phyloP scores from a whole-genome alignment of 2,329 filamentous ascomycete species.

The Phyllosticta citrichinensis region DNA sequence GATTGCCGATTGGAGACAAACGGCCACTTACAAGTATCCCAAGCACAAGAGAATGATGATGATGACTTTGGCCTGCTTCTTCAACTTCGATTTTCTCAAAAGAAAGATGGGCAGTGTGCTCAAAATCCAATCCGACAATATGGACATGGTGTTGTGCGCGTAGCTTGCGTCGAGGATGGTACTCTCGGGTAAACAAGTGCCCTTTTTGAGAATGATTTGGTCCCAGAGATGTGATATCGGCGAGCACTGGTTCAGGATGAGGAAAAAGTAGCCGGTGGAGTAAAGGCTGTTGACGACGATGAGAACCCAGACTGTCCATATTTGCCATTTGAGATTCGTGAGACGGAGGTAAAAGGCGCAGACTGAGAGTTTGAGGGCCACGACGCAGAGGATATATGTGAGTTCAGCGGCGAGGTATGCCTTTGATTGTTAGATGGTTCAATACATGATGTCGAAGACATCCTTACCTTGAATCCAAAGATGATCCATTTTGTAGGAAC shows the following conservation, averaged over 20 bases:
- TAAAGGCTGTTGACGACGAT: background rate
- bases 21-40: background rate
- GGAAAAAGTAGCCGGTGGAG: constrained; percentile 1
- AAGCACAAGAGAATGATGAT: background rate
- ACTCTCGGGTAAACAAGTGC: background rate
- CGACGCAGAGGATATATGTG: background rate
- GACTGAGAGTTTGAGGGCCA: constrained; percentile 1
- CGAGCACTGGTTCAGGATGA: constrained; percentile 2
- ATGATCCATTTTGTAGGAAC: background rate
- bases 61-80: background rate
- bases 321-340: constrained; percentile 1
- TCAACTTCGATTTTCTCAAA: constrained; percentile 1
- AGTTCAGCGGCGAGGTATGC: constrained; percentile 1
- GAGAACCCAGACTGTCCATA: background rate
- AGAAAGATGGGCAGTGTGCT: constrained; percentile 1
- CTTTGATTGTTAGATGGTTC: background rate
- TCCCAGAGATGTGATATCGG: background rate
- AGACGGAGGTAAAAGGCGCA: background rate
- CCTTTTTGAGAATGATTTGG: background rate
- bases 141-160: constrained; percentile 3
- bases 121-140: constrained; percentile 3
- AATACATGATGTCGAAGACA: background rate
- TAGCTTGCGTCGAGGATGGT: constrained; percentile 1
- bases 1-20: background rate
- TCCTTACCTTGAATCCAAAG: background rate